Percentiles rank a stretch among this genome's conserved stretches.
Conservation (phyloP, 306 rosid species). For the Trifolium fragiferum region DNA sequence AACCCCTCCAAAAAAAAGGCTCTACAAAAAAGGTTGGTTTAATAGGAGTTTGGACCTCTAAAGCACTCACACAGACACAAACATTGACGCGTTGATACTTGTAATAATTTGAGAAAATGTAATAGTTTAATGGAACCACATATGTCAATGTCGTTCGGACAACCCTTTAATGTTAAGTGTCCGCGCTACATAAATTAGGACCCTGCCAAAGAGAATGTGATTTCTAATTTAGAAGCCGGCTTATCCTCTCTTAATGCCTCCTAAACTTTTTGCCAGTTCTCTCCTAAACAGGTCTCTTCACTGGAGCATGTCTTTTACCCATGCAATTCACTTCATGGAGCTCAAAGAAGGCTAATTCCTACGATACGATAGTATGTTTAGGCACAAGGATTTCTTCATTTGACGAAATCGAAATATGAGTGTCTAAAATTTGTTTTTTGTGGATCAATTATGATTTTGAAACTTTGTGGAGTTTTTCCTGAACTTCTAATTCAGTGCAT, state of each 20-base stretch:
- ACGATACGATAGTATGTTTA: slow-evolving; percentile 55
- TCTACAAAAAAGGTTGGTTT: slow-evolving; percentile 14
- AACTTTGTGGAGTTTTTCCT: no score
- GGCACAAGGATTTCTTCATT: slow-evolving; percentile 83
- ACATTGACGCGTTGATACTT: background rate
- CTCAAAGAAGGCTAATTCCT: slow-evolving; percentile 51
- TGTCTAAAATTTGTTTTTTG: slow-evolving; percentile 33
- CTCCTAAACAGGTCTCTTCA: slow-evolving; percentile 82
- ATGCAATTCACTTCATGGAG: slow-evolving; percentile 55
- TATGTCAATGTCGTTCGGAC: background rate
- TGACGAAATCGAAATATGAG: slow-evolving; percentile 73
- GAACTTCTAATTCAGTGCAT: no score
- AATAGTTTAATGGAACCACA: background rate
- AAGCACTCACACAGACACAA: background rate
- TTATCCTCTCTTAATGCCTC: slow-evolving; percentile 39
- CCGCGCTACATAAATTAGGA: background rate
- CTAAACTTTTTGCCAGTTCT: slow-evolving; percentile 80
- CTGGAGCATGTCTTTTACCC: slow-evolving; percentile 83
- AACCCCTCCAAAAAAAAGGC: background rate
- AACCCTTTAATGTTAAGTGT: no score
- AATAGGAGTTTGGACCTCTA: background rate
- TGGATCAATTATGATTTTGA: background rate
- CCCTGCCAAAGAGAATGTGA: slow-evolving; percentile 17
- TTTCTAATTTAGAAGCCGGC: slow-evolving; percentile 18
- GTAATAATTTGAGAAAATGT: background rate